Evolutionary conservation across 2,329 filamentous ascomycete species (phyloP), one percentile per base, ranked within the genome.

Genomic region (Colletotrichum navitas): DNA sequence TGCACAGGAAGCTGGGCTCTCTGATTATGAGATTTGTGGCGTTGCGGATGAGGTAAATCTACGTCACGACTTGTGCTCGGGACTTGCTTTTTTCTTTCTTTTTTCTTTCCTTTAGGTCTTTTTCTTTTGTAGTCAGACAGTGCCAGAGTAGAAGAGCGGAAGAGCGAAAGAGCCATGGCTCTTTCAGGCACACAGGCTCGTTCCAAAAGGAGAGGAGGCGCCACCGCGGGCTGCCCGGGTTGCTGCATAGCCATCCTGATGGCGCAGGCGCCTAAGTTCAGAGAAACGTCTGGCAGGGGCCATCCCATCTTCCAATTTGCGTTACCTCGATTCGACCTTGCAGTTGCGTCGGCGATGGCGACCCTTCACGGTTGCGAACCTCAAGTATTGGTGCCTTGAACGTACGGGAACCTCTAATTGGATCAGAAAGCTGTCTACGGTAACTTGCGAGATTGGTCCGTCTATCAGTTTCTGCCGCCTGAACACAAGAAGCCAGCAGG

Each of bases 1-100:
- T 18, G 34, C 32, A 26, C 32, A 32, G 18, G 26, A 70, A 61
- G 63, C 41, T 49, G 66, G 63, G 63, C 47, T 24, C 47, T 24
- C 29, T 21, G 39, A 45, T 12, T 12, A 8, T 64, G 52, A 63
- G 34, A 55, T 29, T 55, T 8, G 63, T 72, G 59, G 45, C 59
- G 54, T 49, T 59, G 52, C 32, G 63, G 24, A 5, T 21, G 41
- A 47, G 21, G 52, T 71, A 16, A 7, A 51, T 62, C 56, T 58
- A 49, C 66, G 56, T 43, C 14, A 67, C 32, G 51, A 56, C 34
- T 1, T n/a, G 21, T 45, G 16, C 52, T 34, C 45, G 18, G 43
- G 26, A 21, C 18, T 41, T 18, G 3, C 5, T 16, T 41, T 18
- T 41, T 18, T 39, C 10, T 11, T 39, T 14, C 3, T 39, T 4